Conservation (phyloP, 2,329 filamentous ascomycete genomes). For the Ceratocystis colombiana region DNA sequence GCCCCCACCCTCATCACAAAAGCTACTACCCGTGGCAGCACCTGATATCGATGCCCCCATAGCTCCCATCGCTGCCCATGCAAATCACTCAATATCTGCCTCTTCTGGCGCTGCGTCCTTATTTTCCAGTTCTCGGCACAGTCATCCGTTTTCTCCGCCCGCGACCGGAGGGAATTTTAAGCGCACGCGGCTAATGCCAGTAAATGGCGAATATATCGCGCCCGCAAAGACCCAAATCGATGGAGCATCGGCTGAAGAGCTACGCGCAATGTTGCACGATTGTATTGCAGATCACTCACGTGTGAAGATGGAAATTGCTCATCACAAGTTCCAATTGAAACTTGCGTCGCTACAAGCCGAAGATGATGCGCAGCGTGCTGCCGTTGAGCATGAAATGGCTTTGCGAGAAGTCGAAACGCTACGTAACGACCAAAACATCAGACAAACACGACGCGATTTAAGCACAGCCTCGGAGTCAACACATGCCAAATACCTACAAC, state of each 20-base stretch:
- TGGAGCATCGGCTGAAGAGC: constrained; percentile 45
- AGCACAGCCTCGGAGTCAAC: constrained; percentile 44
- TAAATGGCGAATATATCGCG: constrained; percentile 36
- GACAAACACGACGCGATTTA: constrained; percentile 48
- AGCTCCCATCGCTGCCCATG: background rate
- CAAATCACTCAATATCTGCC: constrained; percentile 17
- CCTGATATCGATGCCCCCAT: constrained; percentile 16
- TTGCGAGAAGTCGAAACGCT: constrained; percentile 77
- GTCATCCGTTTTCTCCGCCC: constrained; percentile 45
- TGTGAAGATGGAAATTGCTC: constrained; percentile 71
- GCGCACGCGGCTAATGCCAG: constrained; percentile 25
- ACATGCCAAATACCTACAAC: constrained; percentile 47
- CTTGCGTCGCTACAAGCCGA: constrained; percentile 74
- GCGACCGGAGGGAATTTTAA: constrained; percentile 33
- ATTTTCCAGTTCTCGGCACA: constrained; percentile 36
- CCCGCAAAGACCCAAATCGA: constrained; percentile 43
- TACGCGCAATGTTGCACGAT: constrained; percentile 46
- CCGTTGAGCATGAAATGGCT: constrained; percentile 87
- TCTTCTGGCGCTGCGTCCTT: constrained; percentile 30
- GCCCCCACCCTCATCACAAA: constrained; percentile 44
- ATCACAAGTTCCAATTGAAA: constrained; percentile 83
- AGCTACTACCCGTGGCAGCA: constrained; percentile 7
- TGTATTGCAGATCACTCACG: constrained; percentile 48
- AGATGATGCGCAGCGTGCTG: constrained; percentile 75
- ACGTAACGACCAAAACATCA: constrained; percentile 60